A percentile compares a stretch with the other conserved stretches of the same genome.
These are phyloP conservation scores for Lodderomyces metapsilosis DNA, from an alignment of 1,139 yeast species.

Conservation along the genomic window DNA sequence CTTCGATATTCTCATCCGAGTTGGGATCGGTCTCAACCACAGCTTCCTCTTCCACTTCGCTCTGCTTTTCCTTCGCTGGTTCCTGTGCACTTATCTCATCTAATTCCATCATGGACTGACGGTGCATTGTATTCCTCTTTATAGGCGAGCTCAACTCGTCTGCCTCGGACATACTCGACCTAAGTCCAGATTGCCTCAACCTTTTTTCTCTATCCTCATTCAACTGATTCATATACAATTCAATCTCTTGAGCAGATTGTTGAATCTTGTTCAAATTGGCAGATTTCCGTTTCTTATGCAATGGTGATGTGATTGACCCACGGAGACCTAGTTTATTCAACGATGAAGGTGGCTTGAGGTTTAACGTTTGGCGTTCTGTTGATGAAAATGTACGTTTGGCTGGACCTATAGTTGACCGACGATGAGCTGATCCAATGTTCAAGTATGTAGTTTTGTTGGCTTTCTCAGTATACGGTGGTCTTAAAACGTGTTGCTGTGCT, in stretches of 20 bases:
- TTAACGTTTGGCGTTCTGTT: not conserved
- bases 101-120: not conserved
- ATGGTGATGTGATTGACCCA: constrained; percentile 39
- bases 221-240: constrained; percentile 12
- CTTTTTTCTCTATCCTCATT: constrained; percentile 20
- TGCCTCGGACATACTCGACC: constrained; percentile 6
- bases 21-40: not conserved
- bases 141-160: constrained; percentile 14
- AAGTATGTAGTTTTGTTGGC: constrained; percentile 1
- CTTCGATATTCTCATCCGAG: constrained; percentile 1
- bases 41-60: not conserved
- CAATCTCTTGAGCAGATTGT: constrained; percentile 18
- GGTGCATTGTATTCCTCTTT: not conserved
- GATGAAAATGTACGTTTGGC: not conserved
- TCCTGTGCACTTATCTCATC: not conserved
- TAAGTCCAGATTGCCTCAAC: not conserved
- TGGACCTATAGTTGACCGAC: not conserved
- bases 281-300: constrained; percentile 16
- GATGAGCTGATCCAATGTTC: constrained; percentile 1
- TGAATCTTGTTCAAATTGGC: constrained; percentile 20
- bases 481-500: not conserved
- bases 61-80: not conserved
- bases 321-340: constrained; percentile 8
- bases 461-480: constrained; percentile 1
- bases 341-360: not conserved